Evolutionary conservation across 1,284 basidiomycete genomes (phyloP), one percentile per base, ranked within the genome.

Genomic region (Volvariella volvacea): DNA sequence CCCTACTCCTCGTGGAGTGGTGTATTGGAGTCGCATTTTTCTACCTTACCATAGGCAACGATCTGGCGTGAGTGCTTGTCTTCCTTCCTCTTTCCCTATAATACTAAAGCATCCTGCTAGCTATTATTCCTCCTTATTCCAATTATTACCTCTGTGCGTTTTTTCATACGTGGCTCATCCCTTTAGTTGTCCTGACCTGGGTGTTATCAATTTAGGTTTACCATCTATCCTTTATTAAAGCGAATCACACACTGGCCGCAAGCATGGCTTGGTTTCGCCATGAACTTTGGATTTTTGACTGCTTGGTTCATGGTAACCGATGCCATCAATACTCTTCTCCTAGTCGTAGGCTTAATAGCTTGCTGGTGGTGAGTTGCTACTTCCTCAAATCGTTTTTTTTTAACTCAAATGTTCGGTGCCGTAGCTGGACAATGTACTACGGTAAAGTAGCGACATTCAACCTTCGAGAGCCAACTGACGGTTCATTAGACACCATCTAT

Each of bases 181-280:
- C 22, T 42, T 28, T 41, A 30, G 30, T 32, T 36, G 40, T 45
- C 16, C 34, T 46, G 16, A 40, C 28, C 32, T 30, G n/a, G n/a
- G n/a, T n/a, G n/a, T n/a, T n/a, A 45, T 14, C 19, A 33, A 2
- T 31, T 22, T 31, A 68, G 67, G 41, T 68, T 69, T 49, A 60
- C 64, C 9, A 62, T 76, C 36, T 78, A 78, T 55, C 75, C 75
- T 3, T 60, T 76, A 4, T 55, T 76, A 39, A 78, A 78, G 51
- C 64, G 74, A 3, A 55, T 69, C 20, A 77, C 89, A 0, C 76
- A 91, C 59, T 91, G 88, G 79, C 88, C 89, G 6, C 89, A 92
- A 59, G 73, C 85, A 12, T 83, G 84, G 59, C 73, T 90, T 1
- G 86, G 75, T 10, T 62, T 75, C 44, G 70, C 73, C 8, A 75